Evolutionary conservation across 2,329 filamentous ascomycete species (phyloP), one percentile per base, ranked within the genome.

Genomic region (Talaromyces rugulosus): DNA sequence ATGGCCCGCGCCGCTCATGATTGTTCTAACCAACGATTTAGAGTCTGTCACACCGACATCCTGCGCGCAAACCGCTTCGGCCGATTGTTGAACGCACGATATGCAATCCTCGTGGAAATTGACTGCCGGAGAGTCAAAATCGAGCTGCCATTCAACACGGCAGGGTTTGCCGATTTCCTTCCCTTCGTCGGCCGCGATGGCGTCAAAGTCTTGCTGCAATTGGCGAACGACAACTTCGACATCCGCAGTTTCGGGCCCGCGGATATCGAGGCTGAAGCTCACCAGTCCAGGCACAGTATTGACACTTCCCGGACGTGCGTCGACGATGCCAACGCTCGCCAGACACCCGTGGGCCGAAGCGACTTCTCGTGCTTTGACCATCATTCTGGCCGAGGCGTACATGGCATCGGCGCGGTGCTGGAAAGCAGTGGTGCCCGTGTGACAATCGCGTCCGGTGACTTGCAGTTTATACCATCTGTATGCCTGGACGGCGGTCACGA

Each of bases 401-500:
- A 92, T 77, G 1, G 89, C 86, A 71, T 92, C 89, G 5, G 85
- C 84, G 18, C 89, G 83, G 61, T 85, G 83, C 36, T 80, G 76
- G 55, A 91, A 85, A 33, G 87, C 86, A 0, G 90, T 93, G 0
- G 90, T 91, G 1, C 90, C 90, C 0, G 90, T 91, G 70, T 93
- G 90, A 5, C 85, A 85, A 66, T 91, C 89, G 66, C 85, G 79
- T 1, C 90, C 89, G 9, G 78, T 78, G 2, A 92, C 82, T 5
- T 83, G 85, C 42, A 92, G 74, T 0, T 85, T 88, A 72, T 87
- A 87, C 90, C 90, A 92, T 62, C 86, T 85, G 73, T 90, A 92
- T 5, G 87, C 88, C 71, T 92, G 89, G 1, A 90, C 89, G 2
- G 89, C 89, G 34, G 84, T 83, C 4, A 93, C 90, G 6, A 90